Percentiles rank a stretch among this genome's conserved stretches.
phyloP scores from a whole-genome alignment of 345 rosid species.

The Limnanthes douglasii region DNA sequence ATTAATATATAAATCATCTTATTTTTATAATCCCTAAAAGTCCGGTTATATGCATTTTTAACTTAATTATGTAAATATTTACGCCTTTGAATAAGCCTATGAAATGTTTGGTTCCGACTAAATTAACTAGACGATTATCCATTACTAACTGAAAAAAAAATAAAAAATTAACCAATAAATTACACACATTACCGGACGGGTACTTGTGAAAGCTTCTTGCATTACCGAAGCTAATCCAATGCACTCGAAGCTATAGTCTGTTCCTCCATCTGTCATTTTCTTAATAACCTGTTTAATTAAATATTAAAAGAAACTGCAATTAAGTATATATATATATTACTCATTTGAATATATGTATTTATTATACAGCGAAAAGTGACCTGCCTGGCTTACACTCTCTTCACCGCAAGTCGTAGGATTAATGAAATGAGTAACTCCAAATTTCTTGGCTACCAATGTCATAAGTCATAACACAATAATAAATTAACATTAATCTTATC shows the following conservation, averaged over 20 bases:
- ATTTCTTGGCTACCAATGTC: slow-evolving; percentile 18
- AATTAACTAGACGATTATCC: no score
- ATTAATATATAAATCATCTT: no score
- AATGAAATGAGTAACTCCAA: slow-evolving; percentile 50
- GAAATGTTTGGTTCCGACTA: no score
- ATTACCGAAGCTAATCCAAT: slow-evolving; percentile 21
- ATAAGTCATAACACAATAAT: neutral
- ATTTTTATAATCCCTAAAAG: no score
- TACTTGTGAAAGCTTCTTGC: slow-evolving; percentile 31
- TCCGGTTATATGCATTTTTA: no score
- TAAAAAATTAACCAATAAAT: no score
- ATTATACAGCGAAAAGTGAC: no score
- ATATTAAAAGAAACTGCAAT: neutral
- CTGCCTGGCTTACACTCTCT: slow-evolving; percentile 15
- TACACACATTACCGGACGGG: slow-evolving; percentile 34
- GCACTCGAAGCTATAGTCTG: slow-evolving; percentile 57
- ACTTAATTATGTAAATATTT: no score
- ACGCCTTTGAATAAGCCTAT: no score
- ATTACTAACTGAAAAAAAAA: no score
- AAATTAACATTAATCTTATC: neutral
- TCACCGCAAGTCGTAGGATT: slow-evolving; percentile 25
- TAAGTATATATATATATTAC: neutral
- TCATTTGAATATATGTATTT: no score
- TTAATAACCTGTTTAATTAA: slow-evolving; percentile 19
- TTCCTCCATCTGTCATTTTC: slow-evolving; percentile 38